Percentiles rank a stretch among this genome's conserved stretches.
phyloP scores from a whole-genome alignment of 257 asterid genomes.

The Solanum medicagineum region DNA sequence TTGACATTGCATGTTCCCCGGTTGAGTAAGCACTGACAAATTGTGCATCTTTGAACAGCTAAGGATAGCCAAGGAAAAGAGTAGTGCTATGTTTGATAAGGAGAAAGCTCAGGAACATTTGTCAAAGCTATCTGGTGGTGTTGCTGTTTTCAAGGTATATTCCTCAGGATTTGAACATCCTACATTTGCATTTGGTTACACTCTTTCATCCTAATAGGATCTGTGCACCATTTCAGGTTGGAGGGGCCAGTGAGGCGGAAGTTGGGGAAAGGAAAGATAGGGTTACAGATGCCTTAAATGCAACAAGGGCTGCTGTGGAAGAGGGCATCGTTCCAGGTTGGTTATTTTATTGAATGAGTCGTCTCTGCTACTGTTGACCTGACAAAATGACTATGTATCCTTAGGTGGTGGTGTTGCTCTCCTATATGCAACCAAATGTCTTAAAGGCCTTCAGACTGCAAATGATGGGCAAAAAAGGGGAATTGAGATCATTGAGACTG shows the following conservation, averaged over 20 bases:
- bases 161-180: background rate
- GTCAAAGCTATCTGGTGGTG: conserved; percentile 92
- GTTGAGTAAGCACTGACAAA: background rate
- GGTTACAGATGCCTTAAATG: conserved; percentile 91
- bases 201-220: background rate
- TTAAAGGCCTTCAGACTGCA: conserved; percentile 45
- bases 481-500: conserved; percentile 61
- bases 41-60: conserved; percentile 37
- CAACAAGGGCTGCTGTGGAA: conserved; percentile 89
- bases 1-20: background rate
- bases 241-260: conserved; percentile 83
- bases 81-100: conserved; percentile 66
- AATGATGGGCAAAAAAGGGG: conserved; percentile 76
- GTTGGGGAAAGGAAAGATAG: conserved; percentile 94
- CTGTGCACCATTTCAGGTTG: conserved; percentile 45
- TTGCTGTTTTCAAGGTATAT: conserved; percentile 82
- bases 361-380: background rate
- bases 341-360: background rate
- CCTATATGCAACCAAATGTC: conserved; percentile 58
- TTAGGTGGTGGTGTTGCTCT: conserved; percentile 94
- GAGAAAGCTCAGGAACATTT: conserved; percentile 89
- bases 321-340: conserved; percentile 92
- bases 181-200: background rate
- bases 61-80: conserved; percentile 52
- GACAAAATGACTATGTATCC: background rate